Evolutionary conservation across 2,329 filamentous ascomycete genomes (phyloP), one percentile per base, ranked within the genome.

Genomic region (Bimuria novae-zelandiae): DNA sequence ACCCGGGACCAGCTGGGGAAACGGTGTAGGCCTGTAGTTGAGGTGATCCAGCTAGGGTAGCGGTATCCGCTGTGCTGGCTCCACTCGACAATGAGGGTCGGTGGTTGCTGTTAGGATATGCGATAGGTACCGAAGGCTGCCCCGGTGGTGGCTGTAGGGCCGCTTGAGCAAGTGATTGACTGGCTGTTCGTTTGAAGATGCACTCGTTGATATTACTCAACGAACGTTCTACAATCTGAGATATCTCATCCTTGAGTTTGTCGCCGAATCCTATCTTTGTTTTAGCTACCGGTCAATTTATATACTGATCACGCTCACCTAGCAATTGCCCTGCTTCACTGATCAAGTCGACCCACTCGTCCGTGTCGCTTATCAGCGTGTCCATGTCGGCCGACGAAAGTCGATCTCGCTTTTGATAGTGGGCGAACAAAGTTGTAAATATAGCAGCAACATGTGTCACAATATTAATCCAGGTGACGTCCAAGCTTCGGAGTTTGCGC

Each of bases 381-480:
- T 79, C 76, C 48, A 92, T 75, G 52, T 89, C 84, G 1, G 78
- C 77, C 0, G 78, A 73, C 0, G 82, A 84, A 10, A 84, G 82
- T 8, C 82, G 78, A 43, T 84, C 82, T 25, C 87, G 80, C 42
- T 86, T 82, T 66, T 90, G 83, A 77, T 85, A 89, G 50, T 86
- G 82, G 1, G 84, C 83, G 41, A 89, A 89, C 0, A 93, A 75
- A 12, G 83, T 86, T 0, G 88, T 89, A 62, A 91, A 89, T 51
- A 90, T 86, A 22, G 88, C 88, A 37, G 87, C 84, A 11, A 89
- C 80, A 64, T 89, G 90, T 5, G 89, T 82, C 0, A 89, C 86
- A 43, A 85, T 80, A 42, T 88, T 87, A 62, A 89, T 89, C 88
- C 89, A 92, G 1, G 89, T 90, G 1, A 88, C 89, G 65, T 93